phyloP scores from a whole-genome alignment of 164 flowering plant species.

The Kingdonia uniflora region DNA sequence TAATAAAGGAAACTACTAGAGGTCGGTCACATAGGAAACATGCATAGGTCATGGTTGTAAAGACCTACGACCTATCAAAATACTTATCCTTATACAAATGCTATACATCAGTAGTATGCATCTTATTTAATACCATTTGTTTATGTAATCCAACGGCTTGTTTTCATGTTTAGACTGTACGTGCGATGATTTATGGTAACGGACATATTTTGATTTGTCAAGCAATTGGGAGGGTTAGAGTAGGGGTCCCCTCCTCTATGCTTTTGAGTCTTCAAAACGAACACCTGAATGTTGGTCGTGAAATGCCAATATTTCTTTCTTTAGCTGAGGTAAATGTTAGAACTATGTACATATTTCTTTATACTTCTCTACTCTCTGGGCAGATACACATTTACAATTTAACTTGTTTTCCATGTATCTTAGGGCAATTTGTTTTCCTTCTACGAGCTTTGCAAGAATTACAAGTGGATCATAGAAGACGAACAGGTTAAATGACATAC shows the following conservation, averaged over 20 bases:
- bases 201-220: slow-evolving; percentile 46
- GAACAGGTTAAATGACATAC: slow-evolving; percentile 36
- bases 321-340: slow-evolving; percentile 44
- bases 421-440: slow-evolving; percentile 88
- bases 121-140: background rate
- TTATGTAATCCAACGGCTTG: background rate
- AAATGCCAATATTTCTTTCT: slow-evolving; percentile 64
- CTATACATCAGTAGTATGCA: too few species aligned
- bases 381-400: background rate
- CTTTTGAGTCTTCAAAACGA: slow-evolving; percentile 64
- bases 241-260: slow-evolving; percentile 66
- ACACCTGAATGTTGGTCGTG: slow-evolving; percentile 56
- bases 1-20: too few species aligned
- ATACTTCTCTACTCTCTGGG: background rate
- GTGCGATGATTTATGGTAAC: slow-evolving; percentile 49
- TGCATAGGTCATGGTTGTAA: too few species aligned
- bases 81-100: too few species aligned
- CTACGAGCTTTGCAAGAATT: slow-evolving; percentile 77
- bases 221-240: slow-evolving; percentile 45
- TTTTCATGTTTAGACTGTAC: slow-evolving; percentile 36
- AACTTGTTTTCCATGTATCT: slow-evolving; percentile 6
- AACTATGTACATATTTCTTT: background rate
- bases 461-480: slow-evolving; percentile 72
- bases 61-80: too few species aligned
- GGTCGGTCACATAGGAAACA: too few species aligned